Evolutionary conservation across 163 green algal species (phyloP).

Genomic region (Chlorella variabilis): DNA sequence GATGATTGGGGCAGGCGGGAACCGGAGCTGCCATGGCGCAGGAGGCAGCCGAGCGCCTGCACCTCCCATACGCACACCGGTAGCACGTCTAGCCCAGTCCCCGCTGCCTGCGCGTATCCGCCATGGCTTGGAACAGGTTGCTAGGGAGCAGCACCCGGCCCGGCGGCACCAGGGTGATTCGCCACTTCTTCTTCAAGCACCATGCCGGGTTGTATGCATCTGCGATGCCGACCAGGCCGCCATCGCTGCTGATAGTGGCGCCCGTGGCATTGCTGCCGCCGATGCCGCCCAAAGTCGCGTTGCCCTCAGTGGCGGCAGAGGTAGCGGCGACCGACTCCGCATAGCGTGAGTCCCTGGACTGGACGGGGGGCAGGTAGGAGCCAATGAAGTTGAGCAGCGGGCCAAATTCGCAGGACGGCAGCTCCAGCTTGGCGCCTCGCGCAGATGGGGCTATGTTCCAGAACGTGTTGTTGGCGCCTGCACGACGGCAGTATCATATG

Average conservation of each 20-base stretch:
- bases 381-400: conserved; percentile 19
- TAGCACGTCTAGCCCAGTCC: background rate
- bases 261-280: too few species aligned
- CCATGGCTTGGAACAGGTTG: background rate
- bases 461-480: conserved; percentile 28
- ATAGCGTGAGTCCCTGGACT: background rate
- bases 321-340: background rate
- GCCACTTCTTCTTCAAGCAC: background rate
- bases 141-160: background rate
- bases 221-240: background rate
- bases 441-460: background rate
- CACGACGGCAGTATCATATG: too few species aligned
- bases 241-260: background rate
- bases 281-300: too few species aligned
- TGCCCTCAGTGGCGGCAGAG: too few species aligned
- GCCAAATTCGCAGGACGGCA: conserved; percentile 3
- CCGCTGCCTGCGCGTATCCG: background rate
- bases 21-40: too few species aligned
- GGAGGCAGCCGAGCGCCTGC: too few species aligned
- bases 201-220: background rate
- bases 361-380: background rate
- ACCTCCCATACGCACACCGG: too few species aligned
- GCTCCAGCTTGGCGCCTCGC: background rate
- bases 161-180: background rate
- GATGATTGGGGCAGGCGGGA: too few species aligned